Percentiles rank a stretch among this genome's conserved stretches.
These are phyloP conservation scores for Sporothrix luriei DNA, from an alignment of 2,329 filamentous ascomycete species.

Conservation along the genomic window DNA sequence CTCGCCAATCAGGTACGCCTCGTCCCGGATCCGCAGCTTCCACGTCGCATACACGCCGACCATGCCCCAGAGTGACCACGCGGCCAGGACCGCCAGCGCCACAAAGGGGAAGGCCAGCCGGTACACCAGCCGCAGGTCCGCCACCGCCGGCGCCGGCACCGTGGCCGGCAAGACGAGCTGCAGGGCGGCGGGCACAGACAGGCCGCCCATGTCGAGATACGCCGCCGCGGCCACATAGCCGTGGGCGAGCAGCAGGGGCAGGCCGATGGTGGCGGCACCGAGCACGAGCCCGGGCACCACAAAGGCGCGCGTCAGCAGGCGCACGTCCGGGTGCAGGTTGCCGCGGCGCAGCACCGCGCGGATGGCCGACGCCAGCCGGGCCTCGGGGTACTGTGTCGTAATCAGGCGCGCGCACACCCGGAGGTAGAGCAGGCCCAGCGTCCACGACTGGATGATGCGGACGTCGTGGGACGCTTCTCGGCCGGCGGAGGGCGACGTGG, in stretches of 20 bases:
- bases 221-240: constrained; percentile 49
- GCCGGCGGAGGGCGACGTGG: constrained; percentile 16
- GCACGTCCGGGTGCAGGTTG: constrained; percentile 76
- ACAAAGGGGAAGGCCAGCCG: constrained; percentile 71
- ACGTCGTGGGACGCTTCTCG: constrained; percentile 64
- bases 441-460: constrained; percentile 91
- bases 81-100: constrained; percentile 52
- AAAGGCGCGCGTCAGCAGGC: constrained; percentile 80
- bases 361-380: constrained; percentile 73
- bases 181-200: neutral
- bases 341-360: constrained; percentile 72
- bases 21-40: constrained; percentile 82
- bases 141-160: constrained; percentile 37
- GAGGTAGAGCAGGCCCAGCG: constrained; percentile 84
- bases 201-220: constrained; percentile 19
- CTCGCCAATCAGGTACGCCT: constrained; percentile 95
- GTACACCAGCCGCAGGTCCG: constrained; percentile 48
- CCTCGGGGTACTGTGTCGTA: constrained; percentile 66
- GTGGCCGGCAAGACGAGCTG: constrained; percentile 27
- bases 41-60: constrained; percentile 69
- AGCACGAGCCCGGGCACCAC: constrained; percentile 72
- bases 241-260: constrained; percentile 65
- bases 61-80: constrained; percentile 55
- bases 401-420: constrained; percentile 75
- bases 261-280: constrained; percentile 62